phyloP scores from a whole-genome alignment of 176 grass and related monocot genomes.

The Canna indica region DNA sequence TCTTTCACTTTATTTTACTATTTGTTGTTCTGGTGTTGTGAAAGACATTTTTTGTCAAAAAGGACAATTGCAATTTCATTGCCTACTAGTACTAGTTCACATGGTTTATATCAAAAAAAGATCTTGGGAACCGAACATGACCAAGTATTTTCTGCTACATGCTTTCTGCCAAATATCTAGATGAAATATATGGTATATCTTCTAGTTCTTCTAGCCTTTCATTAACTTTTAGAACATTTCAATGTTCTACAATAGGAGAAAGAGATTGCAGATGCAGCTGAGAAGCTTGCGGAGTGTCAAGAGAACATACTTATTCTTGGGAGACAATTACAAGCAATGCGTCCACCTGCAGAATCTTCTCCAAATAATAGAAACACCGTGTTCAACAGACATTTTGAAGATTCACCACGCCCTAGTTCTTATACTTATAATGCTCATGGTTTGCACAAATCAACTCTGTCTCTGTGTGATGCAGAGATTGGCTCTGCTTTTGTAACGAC shows the following conservation, averaged over 20 bases:
- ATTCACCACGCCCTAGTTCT: not conserved
- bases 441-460: not conserved
- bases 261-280: conserved; percentile 20
- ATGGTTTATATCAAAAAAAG: too few species aligned
- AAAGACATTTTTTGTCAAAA: too few species aligned
- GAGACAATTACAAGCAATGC: conserved; percentile 17
- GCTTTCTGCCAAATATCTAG: not conserved
- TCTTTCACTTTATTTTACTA: too few species aligned
- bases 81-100: too few species aligned
- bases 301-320: conserved; percentile 23
- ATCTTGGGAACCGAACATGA: too few species aligned
- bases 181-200: not conserved
- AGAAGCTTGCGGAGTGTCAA: conserved; percentile 21
- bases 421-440: not conserved
- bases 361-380: not conserved
- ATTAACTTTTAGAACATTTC: not conserved
- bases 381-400: not conserved
- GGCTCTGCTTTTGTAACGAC: not conserved
- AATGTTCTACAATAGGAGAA: conserved; percentile 12
- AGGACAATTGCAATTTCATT: too few species aligned
- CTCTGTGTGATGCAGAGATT: not conserved
- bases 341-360: conserved; percentile 1
- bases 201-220: not conserved
- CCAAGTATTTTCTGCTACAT: not conserved
- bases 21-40: too few species aligned